Conservation (phyloP, 768 basidiomycete genomes). For the Leucosporidium creatinivorum region DNA sequence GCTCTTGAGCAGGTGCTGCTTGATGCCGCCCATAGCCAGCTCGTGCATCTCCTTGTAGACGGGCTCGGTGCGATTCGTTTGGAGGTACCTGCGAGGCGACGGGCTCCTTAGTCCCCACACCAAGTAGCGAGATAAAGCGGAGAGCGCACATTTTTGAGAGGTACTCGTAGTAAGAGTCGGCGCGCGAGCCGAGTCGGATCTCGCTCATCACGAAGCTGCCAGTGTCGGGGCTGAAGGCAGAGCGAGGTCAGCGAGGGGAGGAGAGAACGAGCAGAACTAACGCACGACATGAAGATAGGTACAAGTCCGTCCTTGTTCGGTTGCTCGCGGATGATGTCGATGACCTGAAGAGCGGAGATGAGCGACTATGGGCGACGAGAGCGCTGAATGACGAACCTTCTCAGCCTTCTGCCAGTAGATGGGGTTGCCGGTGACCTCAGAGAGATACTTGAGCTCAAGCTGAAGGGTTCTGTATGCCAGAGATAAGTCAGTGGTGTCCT, state of each 20-base stretch:
- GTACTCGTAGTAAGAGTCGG: conserved; percentile 81
- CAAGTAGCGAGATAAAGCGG: conserved; percentile 47
- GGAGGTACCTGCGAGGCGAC: conserved; percentile 64
- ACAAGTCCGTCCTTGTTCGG: conserved; percentile 65
- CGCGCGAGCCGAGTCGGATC: conserved; percentile 82
- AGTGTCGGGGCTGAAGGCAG: conserved; percentile 45
- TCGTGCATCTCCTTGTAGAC: conserved; percentile 88
- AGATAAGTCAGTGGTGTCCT: neutral
- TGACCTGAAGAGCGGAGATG: conserved; percentile 46
- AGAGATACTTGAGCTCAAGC: conserved; percentile 85
- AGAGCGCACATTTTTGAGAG: neutral
- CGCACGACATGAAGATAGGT: conserved; percentile 75
- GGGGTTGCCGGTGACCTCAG: conserved; percentile 64
- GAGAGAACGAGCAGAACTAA: conserved; percentile 11
- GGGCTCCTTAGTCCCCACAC: conserved; percentile 44
- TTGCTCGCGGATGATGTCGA: conserved; percentile 60
- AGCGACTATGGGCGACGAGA: neutral
- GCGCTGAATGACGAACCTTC: conserved; percentile 45
- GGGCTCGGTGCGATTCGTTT: conserved; percentile 61
- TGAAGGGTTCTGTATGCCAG: conserved; percentile 55
- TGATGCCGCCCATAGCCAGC: conserved; percentile 73
- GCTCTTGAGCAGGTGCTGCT: conserved; percentile 61
- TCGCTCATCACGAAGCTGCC: conserved; percentile 59
- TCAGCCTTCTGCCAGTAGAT: conserved; percentile 76
- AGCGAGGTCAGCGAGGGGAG: neutral